Base-by-base conservation (phyloP, 495 filamentous ascomycete genomes). In the Podospora didyma region DNA sequence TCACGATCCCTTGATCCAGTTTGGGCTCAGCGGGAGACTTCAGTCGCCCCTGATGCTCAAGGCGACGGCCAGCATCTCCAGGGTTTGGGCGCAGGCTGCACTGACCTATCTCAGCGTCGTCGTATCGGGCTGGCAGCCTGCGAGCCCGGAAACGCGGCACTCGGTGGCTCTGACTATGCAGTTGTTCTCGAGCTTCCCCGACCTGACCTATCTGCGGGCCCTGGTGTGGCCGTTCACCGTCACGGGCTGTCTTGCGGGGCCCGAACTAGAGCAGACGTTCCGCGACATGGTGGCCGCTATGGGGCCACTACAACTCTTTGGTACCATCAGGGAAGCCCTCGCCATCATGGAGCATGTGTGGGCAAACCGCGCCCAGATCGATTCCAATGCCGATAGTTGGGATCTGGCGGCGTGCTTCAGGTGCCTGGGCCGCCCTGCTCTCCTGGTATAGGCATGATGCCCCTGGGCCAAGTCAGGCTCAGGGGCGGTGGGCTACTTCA, bases 121-220 rank as follows among this genome's bases (percentile, higher is more conserved):
- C 7, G 70, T 81, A 1, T 78, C 73, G 11, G 80, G 80, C 34
- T 83, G 78, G 78, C 78, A 83, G 61, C 75, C 76, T 7, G 69
- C 71, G 0, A 70, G 62, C 46, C 49, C 51, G 5, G 75, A 76
- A 46, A 69, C 79, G 2, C 70, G 65, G 2, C 26, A 61, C 14
- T 68, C 71, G 14, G 76, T 79, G 10, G 49, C 48, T 0, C 59
- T 47, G 24, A 72, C 73, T 14, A 58, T 78, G 2, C 60, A 68
- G 34, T 41, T 77, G 54, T 24, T 79, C 10, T 34, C 45, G 2
- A 26, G 61, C 7, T 60, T 79, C 24, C 59, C 60, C 0, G 46
- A 45, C 10, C 62, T 58, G 0, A 50, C 55, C 21, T 69, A 59
- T 50, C 54, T 81, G 12, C 65, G 76, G 2, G 74, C 75, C 14